A percentile compares a stretch with the other conserved stretches of the same genome.
phyloP scores from a whole-genome alignment of 225 moss, liverwort and hornwort genomes.

The Lunularia cruciata region DNA sequence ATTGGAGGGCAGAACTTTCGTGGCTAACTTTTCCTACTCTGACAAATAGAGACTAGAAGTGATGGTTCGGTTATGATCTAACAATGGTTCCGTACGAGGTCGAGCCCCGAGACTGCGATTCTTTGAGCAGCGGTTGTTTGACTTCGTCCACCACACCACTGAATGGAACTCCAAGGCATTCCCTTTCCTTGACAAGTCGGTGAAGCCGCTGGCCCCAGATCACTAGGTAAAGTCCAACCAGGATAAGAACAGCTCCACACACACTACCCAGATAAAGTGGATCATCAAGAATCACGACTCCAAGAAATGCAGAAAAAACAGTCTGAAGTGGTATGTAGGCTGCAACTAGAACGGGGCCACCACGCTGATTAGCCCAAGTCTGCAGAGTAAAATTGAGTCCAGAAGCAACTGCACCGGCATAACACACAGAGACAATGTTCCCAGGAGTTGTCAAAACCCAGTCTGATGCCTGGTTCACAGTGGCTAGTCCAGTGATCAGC shows the following conservation, averaged over 20 bases:
- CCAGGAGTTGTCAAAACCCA: slow-evolving; percentile 57
- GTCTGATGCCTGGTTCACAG: slow-evolving; percentile 43
- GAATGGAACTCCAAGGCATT: slow-evolving; percentile 33
- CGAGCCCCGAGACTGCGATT: neutral
- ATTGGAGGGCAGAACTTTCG: no score
- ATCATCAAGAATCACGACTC: slow-evolving; percentile 50
- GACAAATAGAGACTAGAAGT: no score
- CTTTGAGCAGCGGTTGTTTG: slow-evolving; percentile 34
- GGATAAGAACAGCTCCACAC: slow-evolving; percentile 53
- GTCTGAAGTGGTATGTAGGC: slow-evolving; percentile 58
- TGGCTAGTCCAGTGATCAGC: slow-evolving; percentile 47
- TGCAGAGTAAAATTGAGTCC: slow-evolving; percentile 54
- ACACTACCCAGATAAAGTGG: slow-evolving; percentile 64
- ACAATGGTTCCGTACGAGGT: slow-evolving; percentile 8
- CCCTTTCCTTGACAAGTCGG: slow-evolving; percentile 30
- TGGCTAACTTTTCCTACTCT: no score
- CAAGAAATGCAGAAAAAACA: slow-evolving; percentile 52
- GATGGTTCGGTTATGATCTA: no score
- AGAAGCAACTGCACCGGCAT: slow-evolving; percentile 65
- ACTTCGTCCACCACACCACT: no score
- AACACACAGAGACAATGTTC: slow-evolving; percentile 57
- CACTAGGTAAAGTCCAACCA: slow-evolving; percentile 68
- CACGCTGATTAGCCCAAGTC: slow-evolving; percentile 60
- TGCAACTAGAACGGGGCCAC: slow-evolving; percentile 65
- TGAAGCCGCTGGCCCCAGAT: slow-evolving; percentile 62